These are phyloP conservation scores for Candida arabinofermentans DNA, from an alignment of 805 yeast genomes.

Conservation along the genomic window DNA sequence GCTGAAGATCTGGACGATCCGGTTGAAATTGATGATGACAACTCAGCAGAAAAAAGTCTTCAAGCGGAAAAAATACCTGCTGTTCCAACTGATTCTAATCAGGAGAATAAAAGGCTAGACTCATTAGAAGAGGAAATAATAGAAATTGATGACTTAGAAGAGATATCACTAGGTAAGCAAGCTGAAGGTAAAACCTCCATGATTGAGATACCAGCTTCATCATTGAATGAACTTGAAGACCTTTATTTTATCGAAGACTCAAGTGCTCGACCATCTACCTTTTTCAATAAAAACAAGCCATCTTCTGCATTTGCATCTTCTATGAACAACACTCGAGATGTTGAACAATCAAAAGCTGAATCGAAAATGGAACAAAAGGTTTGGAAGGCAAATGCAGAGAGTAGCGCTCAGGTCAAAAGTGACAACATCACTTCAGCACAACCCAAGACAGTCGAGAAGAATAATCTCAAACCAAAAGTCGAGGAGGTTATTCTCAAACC, in stretches of 20 bases:
- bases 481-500: too few relatives aligned
- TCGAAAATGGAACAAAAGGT: too few relatives aligned
- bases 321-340: background rate
- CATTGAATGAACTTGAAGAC: conserved; percentile 29
- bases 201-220: conserved; percentile 40
- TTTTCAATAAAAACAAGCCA: conserved; percentile 18
- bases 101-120: conserved; percentile 1
- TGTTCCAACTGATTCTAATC: background rate
- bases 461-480: too few relatives aligned
- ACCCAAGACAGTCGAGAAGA: too few relatives aligned
- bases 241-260: conserved; percentile 25
- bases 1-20: background rate
- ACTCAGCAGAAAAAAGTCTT: too few relatives aligned
- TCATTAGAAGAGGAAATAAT: conserved; percentile 22
- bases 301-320: conserved; percentile 10
- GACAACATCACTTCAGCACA: too few relatives aligned
- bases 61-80: too few relatives aligned
- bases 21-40: background rate
- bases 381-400: too few relatives aligned
- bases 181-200: conserved; percentile 3
- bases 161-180: background rate
- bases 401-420: too few relatives aligned
- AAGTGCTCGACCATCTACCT: conserved; percentile 22
- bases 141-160: conserved; percentile 25
- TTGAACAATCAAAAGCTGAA: background rate